Base-by-base conservation (phyloP, 2,329 filamentous ascomycete genomes). In the Colletotrichum sp. region DNA sequence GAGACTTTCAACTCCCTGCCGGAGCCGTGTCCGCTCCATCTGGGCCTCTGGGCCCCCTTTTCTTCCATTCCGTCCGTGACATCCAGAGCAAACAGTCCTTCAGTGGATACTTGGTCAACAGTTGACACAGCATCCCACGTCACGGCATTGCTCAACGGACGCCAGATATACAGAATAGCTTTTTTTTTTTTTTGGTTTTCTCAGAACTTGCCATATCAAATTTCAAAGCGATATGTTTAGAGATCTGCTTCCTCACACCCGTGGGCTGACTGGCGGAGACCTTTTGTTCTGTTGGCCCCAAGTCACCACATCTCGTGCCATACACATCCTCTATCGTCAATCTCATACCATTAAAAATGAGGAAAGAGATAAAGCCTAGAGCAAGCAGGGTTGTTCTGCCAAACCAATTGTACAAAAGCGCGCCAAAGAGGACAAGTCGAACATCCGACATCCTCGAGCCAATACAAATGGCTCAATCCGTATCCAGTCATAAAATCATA, bases 401-500 rank as follows among this genome's bases (percentile, higher is more conserved):
- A 57, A 34, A 67, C 32, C 66, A 52, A 62, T 67, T 71, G 63
- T 76, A 76, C 75, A 76, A 75, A 71, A 62, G 16, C 34, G 49
- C 49, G 64, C 26, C 32, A 71, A 21, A 18, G 44, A 66, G 63
- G 72, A n/a, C 34, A 28, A 49, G 72, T 71, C 60, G 52, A 52
- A 24, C 26, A 32, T 62, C 16, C 72, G 15, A 34, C 60, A n/a
- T 39, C 72, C 67, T 63, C 72, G 28, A 71, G 30, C 62, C 71
- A 65, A n/a, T 68, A 63, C 4, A n/a, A 66, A 69, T 6, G 70
- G 71, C 72, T 36, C 66, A 55, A 34, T 55, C 72, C 75, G 39
- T 75, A 57, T 39, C 55, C 75, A 67, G 66, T 76, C 75, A 68
- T 76, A 30, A 76, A 63, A 57, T 76, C 75, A 75, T 76, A 55